phyloP scores from a whole-genome alignment of 1,139 yeast genomes.

The Suhomyces yuchorum region DNA sequence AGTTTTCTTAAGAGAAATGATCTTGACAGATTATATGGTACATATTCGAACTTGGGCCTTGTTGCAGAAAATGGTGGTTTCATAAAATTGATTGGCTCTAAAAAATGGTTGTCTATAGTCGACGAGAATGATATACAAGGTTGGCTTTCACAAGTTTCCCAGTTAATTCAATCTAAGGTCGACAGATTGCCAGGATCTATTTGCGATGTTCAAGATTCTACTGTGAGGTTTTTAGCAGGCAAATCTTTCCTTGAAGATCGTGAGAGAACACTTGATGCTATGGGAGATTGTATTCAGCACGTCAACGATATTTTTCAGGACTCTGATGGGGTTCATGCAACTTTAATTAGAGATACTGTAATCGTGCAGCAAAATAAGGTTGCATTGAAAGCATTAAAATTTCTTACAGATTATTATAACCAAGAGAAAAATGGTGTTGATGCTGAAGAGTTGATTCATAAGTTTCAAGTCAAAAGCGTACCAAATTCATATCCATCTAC shows the following conservation, averaged over 20 bases:
- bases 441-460: conserved; percentile 25
- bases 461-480: conserved; percentile 26
- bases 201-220: conserved; percentile 72
- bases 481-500: conserved; percentile 17
- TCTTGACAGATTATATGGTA: conserved; percentile 66
- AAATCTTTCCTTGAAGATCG: conserved; percentile 58
- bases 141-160: conserved; percentile 66
- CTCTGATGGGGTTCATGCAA: conserved; percentile 68
- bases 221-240: conserved; percentile 74
- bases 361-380: conserved; percentile 63
- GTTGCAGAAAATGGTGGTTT: conserved; percentile 90
- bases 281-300: conserved; percentile 87
- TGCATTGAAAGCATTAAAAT: conserved; percentile 55
- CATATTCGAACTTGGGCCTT: conserved; percentile 72
- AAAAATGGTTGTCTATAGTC: conserved; percentile 67
- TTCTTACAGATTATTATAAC: conserved; percentile 40
- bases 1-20: conserved; percentile 65
- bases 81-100: conserved; percentile 54
- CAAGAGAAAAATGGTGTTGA: conserved; percentile 20
- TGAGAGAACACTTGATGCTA: conserved; percentile 63
- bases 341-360: conserved; percentile 67
- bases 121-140: conserved; percentile 50
- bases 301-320: conserved; percentile 71
- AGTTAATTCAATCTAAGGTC: conserved; percentile 63
- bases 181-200: conserved; percentile 83